These are phyloP conservation scores for Sporisorium scitamineum DNA, from an alignment of 1,284 basidiomycete species.

Conservation along the genomic window DNA sequence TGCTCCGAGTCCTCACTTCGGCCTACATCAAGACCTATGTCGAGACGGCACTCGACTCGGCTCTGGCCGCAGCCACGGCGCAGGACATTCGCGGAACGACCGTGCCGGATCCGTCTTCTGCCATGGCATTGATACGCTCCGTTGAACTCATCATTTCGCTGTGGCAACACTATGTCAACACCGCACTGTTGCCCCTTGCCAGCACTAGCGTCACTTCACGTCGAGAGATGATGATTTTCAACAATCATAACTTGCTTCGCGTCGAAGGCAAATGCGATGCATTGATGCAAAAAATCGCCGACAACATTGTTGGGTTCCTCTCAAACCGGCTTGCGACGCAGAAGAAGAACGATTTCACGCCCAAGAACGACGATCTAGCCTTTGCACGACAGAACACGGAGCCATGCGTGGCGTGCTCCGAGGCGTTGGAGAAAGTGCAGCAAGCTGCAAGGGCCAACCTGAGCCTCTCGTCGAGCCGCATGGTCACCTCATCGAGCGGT, in stretches of 20 bases:
- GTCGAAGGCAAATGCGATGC: conserved; percentile 88
- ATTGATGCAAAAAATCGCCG: conserved; percentile 84
- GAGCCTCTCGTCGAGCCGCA: conserved; percentile 21
- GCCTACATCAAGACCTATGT: conserved; percentile 87
- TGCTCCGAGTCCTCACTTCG: conserved; percentile 89
- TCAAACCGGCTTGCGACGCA: conserved; percentile 85
- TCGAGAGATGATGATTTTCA: conserved; percentile 93
- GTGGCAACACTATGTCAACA: conserved; percentile 96
- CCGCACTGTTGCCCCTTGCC: conserved; percentile 89
- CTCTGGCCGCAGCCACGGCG: conserved; percentile 78
- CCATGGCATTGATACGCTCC: conserved; percentile 74
- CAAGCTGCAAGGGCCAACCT: conserved; percentile 80
- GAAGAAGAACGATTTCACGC: conserved; percentile 96
- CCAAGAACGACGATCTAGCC: conserved; percentile 84
- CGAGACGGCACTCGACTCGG: conserved; percentile 89
- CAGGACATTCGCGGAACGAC: conserved; percentile 75
- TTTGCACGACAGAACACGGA: conserved; percentile 96
- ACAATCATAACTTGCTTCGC: conserved; percentile 86
- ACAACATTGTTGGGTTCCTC: conserved; percentile 72
- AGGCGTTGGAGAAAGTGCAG: conserved; percentile 83
- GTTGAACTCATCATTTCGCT: conserved; percentile 93
- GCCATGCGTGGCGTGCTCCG: conserved; percentile 89
- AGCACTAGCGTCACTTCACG: conserved; percentile 86
- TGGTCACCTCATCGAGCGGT: conserved; percentile 28
- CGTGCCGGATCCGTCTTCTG: conserved; percentile 76